These are phyloP conservation scores for Candida sp. DNA, from an alignment of 1,139 yeast genomes.

Conservation along the genomic window DNA sequence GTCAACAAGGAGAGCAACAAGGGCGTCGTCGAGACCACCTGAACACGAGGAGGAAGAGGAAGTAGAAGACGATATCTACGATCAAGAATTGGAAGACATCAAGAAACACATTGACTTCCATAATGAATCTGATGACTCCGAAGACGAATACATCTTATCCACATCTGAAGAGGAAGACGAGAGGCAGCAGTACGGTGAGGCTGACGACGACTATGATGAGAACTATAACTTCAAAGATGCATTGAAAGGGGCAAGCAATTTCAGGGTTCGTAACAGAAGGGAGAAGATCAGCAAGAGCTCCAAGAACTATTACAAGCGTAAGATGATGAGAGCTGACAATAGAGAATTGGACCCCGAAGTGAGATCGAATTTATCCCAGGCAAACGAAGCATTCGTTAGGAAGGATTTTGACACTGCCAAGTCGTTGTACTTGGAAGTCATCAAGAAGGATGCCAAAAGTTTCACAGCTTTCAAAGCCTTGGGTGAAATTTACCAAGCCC, in stretches of 20 bases:
- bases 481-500: slow-evolving; percentile 80
- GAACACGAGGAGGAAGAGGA: background rate
- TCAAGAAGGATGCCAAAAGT: slow-evolving; percentile 76
- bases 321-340: slow-evolving; percentile 40
- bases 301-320: slow-evolving; percentile 33
- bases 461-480: slow-evolving; percentile 84
- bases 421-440: slow-evolving; percentile 70
- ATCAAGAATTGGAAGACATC: slow-evolving; percentile 14
- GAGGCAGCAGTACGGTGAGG: slow-evolving; percentile 8
- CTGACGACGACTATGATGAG: slow-evolving; percentile 44
- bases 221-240: slow-evolving; percentile 61
- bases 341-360: slow-evolving; percentile 74
- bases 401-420: slow-evolving; percentile 71
- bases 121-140: slow-evolving; percentile 12
- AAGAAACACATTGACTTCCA: slow-evolving; percentile 16
- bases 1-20: background rate
- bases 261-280: slow-evolving; percentile 51
- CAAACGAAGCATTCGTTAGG: slow-evolving; percentile 79
- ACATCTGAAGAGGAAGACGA: slow-evolving; percentile 13
- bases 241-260: slow-evolving; percentile 64
- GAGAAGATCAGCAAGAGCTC: slow-evolving; percentile 33
- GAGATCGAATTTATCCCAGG: slow-evolving; percentile 63
- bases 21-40: background rate
- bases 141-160: slow-evolving; percentile 11
- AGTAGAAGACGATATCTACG: slow-evolving; percentile 2